Evolutionary conservation across 1,139 yeast genomes (phyloP).

Genomic region (Yamadazyma membranifaciens): DNA sequence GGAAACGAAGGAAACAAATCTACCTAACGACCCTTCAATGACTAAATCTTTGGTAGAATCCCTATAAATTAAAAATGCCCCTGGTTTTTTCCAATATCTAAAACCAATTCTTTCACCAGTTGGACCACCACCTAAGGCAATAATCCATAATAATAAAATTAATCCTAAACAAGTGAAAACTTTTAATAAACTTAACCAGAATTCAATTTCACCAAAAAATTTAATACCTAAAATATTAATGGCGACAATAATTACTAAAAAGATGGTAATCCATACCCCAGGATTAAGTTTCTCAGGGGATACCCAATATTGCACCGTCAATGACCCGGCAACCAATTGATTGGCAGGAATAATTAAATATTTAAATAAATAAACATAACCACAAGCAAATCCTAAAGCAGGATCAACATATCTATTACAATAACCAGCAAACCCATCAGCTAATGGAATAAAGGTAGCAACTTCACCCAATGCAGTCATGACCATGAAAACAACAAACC

Average conservation of each 20-base stretch:
- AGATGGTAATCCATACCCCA: constrained; percentile 59
- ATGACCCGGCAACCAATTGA: constrained; percentile 57
- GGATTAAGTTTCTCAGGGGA: constrained; percentile 45
- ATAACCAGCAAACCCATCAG: constrained; percentile 71
- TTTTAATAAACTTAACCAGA: constrained; percentile 61
- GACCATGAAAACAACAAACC: constrained; percentile 63
- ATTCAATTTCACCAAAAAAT: constrained; percentile 67
- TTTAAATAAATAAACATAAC: constrained; percentile 57
- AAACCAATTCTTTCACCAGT: constrained; percentile 61
- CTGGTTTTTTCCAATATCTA: constrained; percentile 64
- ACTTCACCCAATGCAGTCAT: constrained; percentile 75
- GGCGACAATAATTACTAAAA: constrained; percentile 41
- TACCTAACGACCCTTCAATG: constrained; percentile 27
- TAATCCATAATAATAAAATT: constrained; percentile 45
- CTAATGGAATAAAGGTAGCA: constrained; percentile 68
- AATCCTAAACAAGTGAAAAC: constrained; percentile 57
- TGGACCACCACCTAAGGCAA: constrained; percentile 61
- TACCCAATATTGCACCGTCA: constrained; percentile 65
- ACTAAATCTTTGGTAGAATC: constrained; percentile 24
- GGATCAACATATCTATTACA: constrained; percentile 68
- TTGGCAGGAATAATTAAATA: constrained; percentile 68
- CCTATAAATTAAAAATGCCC: constrained; percentile 54
- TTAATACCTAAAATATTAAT: constrained; percentile 64
- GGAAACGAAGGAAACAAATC: constrained; percentile 63
- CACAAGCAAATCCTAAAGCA: constrained; percentile 74